Evolutionary conservation across 306 rosid species (phyloP), one percentile per base, ranked within the genome.

Genomic region (Vigna mungo): DNA sequence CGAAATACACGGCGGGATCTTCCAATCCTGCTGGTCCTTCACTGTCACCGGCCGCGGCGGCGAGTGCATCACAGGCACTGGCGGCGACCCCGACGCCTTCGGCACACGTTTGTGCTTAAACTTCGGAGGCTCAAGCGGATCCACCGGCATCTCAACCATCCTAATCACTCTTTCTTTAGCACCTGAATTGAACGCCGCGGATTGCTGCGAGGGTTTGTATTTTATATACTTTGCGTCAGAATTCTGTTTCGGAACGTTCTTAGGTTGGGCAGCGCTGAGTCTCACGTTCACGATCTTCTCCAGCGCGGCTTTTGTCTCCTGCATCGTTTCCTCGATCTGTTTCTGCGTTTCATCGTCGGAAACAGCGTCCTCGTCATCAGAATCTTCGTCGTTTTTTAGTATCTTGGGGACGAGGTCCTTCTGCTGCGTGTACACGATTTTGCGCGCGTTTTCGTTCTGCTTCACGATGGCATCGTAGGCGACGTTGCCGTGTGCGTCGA

Each of bases 1-100:
- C 12, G 97, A 94, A 56, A 94, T 92, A 66, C 96, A 92, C 17
- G 96, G 98, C 0, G 97, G 98, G 36, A 92, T 92, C 80, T 94
- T 92, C 98, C 97, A 94, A 71, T 94, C 98, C 66, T 90, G 95
- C 81, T 90, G 96, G 70, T 94, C 98, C 78, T 92, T 94, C 75
- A 92, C 92, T 1, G 96, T 92, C 82, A 92, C 95, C 9, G 95
- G 97, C 60, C 97, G 82, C 0, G 97, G 98, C 52, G 96, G 97
- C 4, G 97, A 94, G 76, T 90, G 98, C 96, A 94, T 88, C 39
- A 92, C 92, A 0, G 96, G 98, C 46, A 94, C 93, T 6, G 96
- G 96, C 20, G 97, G 98, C 6, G 98, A 92, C 9, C 97, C 90
- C 0, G 95, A 92, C 55, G 98, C 94, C 84, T 83, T 90, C 0